Base-by-base conservation (phyloP, 2,329 filamentous ascomycete species). In the Thermochaetoides dissita region DNA sequence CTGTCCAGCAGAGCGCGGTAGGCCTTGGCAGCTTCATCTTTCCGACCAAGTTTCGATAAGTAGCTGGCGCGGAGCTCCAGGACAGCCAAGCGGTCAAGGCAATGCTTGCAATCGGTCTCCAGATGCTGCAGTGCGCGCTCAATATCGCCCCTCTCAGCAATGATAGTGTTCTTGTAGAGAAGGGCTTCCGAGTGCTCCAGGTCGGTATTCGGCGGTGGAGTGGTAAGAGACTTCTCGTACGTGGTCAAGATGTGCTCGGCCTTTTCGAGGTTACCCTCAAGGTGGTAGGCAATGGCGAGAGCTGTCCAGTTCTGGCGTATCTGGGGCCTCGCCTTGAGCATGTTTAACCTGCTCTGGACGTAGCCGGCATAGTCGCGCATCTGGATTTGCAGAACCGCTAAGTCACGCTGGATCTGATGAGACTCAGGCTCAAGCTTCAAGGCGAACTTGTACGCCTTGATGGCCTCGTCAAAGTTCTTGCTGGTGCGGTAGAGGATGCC, bases 381-480 rank as follows among this genome's bases (percentile, higher is more conserved):
- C 66, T 98, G 91, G 52, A 94, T 75, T 66, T 98, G 91, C 46
- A 98, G 74, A 47, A 93, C 76, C 39, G 91, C 89, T 47, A 98
- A 71, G 58, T 98, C 93, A 51, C 91, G 78, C 62, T 94, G 85
- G 55, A 98, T 98, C 62, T 94, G 89, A 48, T 78, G 72, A 10
- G 86, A 94, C 17, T 94, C 87, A n/a, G 93, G 89, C 57, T 98
- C 91, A 46, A 96, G 74, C 59, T 78, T 80, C 53, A 98, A 68
- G 10, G 91, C 91, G 62, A 94, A 94, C 61, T 94, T 93, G 71
- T 98, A 98, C 45, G 91, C 93, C 71, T 96, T 96, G 67, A 95
- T 95, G 8, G 93, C 89, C 66, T 96, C 91, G 62, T 96, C 91
- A 55, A 93, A 96, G 65, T 98, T 96, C 72, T 96, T 96, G 58